Conservation (phyloP, 345 rosid genomes). For the Arabis hirsuta region DNA sequence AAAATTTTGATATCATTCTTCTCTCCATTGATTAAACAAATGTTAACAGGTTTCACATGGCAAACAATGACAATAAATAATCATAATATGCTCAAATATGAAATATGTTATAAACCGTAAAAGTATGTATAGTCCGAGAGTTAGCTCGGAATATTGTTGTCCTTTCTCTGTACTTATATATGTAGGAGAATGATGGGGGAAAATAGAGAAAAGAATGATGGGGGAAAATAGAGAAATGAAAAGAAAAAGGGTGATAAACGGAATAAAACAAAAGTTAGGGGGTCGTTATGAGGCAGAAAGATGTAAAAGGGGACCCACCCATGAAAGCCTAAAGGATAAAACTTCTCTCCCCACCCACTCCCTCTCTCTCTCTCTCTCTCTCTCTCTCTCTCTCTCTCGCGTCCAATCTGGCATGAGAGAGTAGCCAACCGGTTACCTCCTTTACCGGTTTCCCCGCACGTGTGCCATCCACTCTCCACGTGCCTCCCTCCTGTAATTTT, state of each 20-base stretch:
- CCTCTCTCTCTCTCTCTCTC: constrained; percentile 23
- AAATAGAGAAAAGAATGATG: background rate
- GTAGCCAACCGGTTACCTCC: constrained; percentile 50
- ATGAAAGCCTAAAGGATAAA: constrained; percentile 48
- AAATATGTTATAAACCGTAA: background rate
- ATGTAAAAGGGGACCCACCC: constrained; percentile 35
- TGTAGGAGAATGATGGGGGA: background rate
- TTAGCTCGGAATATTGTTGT: background rate
- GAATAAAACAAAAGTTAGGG: background rate
- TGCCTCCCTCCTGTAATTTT: constrained; percentile 30
- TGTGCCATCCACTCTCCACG: constrained; percentile 50
- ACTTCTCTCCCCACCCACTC: constrained; percentile 33
- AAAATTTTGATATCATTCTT: background rate
- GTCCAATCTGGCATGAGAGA: constrained; percentile 42
- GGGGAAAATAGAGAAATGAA: background rate
- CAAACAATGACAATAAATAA: background rate
- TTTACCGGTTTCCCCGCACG: constrained; percentile 49
- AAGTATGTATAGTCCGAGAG: background rate
- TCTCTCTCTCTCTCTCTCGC: too few species aligned
- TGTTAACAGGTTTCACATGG: constrained; percentile 15
- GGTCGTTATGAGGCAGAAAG: constrained; percentile 34
- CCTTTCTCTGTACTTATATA: background rate
- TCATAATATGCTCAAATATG: background rate
- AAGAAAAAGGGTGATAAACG: constrained; percentile 17
- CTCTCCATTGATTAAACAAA: constrained; percentile 22